Conservation (phyloP, 176 grass and related monocot genomes). For the Oryza officinalis region DNA sequence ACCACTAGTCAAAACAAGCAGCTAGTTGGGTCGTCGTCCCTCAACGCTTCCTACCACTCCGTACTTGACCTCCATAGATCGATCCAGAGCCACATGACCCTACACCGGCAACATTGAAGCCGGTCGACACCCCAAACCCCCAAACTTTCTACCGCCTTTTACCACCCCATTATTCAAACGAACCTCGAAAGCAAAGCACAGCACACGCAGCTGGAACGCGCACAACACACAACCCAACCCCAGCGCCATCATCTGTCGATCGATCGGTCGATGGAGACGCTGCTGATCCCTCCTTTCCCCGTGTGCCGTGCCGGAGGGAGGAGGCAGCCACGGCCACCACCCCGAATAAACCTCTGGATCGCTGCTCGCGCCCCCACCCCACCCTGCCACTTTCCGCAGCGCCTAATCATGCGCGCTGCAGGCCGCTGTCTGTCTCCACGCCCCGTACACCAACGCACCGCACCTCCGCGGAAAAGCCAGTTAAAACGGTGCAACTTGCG, state of each 20-base stretch:
- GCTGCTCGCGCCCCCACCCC: background rate
- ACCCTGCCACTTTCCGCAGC: constrained; percentile 25
- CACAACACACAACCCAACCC: background rate
- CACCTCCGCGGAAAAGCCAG: background rate
- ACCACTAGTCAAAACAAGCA: too few relatives aligned
- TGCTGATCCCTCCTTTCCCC: background rate
- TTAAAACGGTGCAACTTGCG: background rate
- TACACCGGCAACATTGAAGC: too few relatives aligned
- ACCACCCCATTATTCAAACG: background rate
- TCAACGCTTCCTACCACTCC: too few relatives aligned
- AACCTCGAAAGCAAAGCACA: background rate
- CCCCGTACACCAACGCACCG: background rate
- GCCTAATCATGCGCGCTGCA: too few relatives aligned
- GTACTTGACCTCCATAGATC: too few relatives aligned
- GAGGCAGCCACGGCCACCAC: background rate
- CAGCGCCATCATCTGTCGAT: background rate
- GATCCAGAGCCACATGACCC: too few relatives aligned
- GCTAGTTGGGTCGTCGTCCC: too few relatives aligned
- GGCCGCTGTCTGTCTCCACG: background rate
- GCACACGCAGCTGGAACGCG: background rate
- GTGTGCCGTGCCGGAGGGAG: too few relatives aligned
- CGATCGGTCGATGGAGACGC: background rate
- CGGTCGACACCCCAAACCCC: too few relatives aligned
- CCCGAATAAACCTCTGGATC: constrained; percentile 50
- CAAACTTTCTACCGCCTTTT: background rate